Conservation (phyloP, 805 yeast species). For the Brettanomyces nanus region DNA sequence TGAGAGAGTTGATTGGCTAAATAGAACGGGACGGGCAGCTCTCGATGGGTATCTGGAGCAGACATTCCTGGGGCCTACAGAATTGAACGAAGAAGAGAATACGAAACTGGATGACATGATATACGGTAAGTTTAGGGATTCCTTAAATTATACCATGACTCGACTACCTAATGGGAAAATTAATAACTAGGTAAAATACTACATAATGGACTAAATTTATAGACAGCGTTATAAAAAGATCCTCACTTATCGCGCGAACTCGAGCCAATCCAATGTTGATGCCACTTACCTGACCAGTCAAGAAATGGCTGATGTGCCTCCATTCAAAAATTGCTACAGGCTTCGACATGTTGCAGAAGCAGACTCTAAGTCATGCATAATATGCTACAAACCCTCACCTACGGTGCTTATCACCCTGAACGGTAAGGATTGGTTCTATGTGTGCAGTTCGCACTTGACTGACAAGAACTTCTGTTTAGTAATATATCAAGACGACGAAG, state of each 20-base stretch:
- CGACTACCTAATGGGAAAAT: neutral
- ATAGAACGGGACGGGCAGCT: conserved; percentile 11
- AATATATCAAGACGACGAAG: conserved; percentile 25
- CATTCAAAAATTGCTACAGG: conserved; percentile 28
- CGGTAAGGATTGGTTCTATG: conserved; percentile 44
- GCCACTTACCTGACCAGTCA: too few species aligned
- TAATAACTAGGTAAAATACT: neutral
- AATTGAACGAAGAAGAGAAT: neutral
- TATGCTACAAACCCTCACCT: conserved; percentile 43
- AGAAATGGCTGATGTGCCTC: conserved; percentile 7
- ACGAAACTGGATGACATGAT: neutral
- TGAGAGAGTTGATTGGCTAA: conserved; percentile 20
- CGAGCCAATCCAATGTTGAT: too few species aligned
- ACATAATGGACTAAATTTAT: neutral
- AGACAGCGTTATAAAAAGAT: too few species aligned
- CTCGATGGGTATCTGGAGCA: neutral
- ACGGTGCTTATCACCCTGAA: conserved; percentile 37
- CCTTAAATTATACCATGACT: neutral
- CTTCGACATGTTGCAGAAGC: conserved; percentile 33
- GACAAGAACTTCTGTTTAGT: conserved; percentile 37
- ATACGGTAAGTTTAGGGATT: neutral
- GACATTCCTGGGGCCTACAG: neutral
- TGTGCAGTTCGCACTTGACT: conserved; percentile 38
- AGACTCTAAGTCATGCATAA: conserved; percentile 36
- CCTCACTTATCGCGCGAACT: too few species aligned